Base-by-base conservation (phyloP, 2,329 filamentous ascomycete genomes). In the Emydomyces testavorans region DNA sequence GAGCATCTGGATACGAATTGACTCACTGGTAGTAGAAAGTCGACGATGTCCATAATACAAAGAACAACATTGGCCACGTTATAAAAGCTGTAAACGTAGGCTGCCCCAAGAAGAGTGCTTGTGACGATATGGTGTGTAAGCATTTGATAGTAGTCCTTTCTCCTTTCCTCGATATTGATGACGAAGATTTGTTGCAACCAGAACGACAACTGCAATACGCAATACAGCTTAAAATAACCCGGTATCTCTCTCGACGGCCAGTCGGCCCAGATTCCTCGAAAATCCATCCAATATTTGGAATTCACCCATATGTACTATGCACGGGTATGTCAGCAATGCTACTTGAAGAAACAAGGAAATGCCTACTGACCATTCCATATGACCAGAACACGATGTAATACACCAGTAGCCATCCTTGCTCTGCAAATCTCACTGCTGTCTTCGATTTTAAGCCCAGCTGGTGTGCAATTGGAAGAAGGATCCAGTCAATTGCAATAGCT, bases 71-170 rank as follows among this genome's bases (percentile, higher is more conserved):
- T 92, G 47, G 87, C 90, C 23, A 94, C 85, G 39, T 85, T 83
- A 49, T 83, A 93, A 61, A 87, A 81, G 61, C 90, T 82, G 64
- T 93, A 94, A 55, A 80, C 78, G 64, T 96, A 96, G 54, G 84
- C 90, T 26, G 80, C 76, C 49, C 80, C 80, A 54, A 98, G 80
- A 37, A 98, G 78, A 4, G 74, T 71, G 59, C 82, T 85, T 16
- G 92, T 98, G 62, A 96, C 80, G 62, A 95, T 78, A 69, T 98
- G 92, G 65, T 96, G 92, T 15, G 80, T 82, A 56, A 96, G 80
- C 92, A 96, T 96, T 67, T 96, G 90, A 71, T 80, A 84, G 67
- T 95, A 83, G 59, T 98, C 92, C 70, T 96, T 96, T 60, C 92
- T 79, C 55, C 84, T 80, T 68, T 93, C 85, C 67, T 98, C 92